Base-by-base conservation (phyloP, 257 asterid species). In the Solanum rostratum region DNA sequence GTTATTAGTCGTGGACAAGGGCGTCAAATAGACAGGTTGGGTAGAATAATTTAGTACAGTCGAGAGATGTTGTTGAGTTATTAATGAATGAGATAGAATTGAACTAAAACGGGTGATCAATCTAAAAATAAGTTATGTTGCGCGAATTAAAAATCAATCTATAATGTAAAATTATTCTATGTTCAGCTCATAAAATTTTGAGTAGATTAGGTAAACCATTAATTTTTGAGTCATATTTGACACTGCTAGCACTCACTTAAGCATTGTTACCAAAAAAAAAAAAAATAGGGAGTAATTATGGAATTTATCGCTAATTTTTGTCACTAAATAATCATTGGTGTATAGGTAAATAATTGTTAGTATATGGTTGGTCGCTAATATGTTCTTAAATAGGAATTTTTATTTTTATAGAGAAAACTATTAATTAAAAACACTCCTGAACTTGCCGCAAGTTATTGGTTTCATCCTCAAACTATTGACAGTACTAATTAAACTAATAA, bases 31-130 rank as follows among this genome's bases (percentile, higher is more conserved):
- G 2, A 57, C 2, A 11, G 11, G 1, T n/a, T 57, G 15, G 3
- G 10, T 0, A 20, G 7, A 2, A 57, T 0, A n/a, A n/a, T 10
- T 57, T 2, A 10, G 1, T 6, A 3, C 4, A 0, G 15, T 57
- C 15, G 0, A 57, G 20, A 57, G 10, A 1, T 10, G 1, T 55
- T 33, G n/a, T 41, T 41, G 45, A 41, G 45, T 41, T 41, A 41
- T 41, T 41, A 41, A 41, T 41, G 6, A 41, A 41, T 0, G 15
- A 60, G 7, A 22, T 11, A 10, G 15, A 57, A n/a, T 57, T 3
- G 3, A n/a, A 10, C 3, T 22, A 60, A 60, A 60, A 11, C 2
- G 12, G 18, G 5, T 4, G 8, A 22, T 11, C 27, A 60, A 1
- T 0, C 24, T 22, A n/a, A 3, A 60, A 22, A 4, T 11, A 11